These are phyloP conservation scores for Chlorella sp. DNA, from an alignment of 139 green algal genomes.

Conservation along the genomic window DNA sequence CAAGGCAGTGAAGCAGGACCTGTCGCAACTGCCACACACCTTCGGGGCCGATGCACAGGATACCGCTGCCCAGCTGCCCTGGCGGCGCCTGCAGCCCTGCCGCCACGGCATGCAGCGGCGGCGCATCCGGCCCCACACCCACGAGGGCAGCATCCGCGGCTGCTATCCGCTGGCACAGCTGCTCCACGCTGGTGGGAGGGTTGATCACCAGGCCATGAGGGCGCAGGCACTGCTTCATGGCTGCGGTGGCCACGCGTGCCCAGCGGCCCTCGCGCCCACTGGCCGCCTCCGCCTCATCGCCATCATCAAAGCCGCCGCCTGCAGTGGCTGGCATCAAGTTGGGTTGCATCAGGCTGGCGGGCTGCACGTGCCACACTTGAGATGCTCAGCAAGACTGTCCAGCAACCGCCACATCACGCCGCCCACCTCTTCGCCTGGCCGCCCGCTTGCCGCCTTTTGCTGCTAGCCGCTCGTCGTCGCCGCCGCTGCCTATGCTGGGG, in stretches of 20 bases:
- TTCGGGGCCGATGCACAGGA: constrained; percentile 87
- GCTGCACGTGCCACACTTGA: no score
- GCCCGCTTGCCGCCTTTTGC: neutral
- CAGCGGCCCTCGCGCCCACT: constrained; percentile 56
- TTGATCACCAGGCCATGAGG: constrained; percentile 61
- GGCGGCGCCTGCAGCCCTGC: neutral
- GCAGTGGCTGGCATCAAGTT: neutral
- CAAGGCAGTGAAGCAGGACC: no score
- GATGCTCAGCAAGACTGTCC: no score
- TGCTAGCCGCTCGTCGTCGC: neutral
- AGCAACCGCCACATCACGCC: neutral
- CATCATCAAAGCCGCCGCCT: neutral
- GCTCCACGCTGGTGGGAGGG: constrained; percentile 41
- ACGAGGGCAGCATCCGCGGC: constrained; percentile 44
- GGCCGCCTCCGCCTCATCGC: constrained; percentile 1
- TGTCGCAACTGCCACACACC: constrained; percentile 39
- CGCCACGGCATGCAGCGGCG: constrained; percentile 48
- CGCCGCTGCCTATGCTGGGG: constrained; percentile 38
- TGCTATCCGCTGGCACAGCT: constrained; percentile 29
- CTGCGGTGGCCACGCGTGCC: constrained; percentile 78
- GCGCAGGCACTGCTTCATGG: constrained; percentile 87
- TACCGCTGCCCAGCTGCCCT: neutral
- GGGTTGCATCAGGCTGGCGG: no score
- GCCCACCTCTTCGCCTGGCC: neutral
- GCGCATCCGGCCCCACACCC: constrained; percentile 52